Base-by-base conservation (phyloP, 768 basidiomycete genomes). In the Boletus coccyginus region DNA sequence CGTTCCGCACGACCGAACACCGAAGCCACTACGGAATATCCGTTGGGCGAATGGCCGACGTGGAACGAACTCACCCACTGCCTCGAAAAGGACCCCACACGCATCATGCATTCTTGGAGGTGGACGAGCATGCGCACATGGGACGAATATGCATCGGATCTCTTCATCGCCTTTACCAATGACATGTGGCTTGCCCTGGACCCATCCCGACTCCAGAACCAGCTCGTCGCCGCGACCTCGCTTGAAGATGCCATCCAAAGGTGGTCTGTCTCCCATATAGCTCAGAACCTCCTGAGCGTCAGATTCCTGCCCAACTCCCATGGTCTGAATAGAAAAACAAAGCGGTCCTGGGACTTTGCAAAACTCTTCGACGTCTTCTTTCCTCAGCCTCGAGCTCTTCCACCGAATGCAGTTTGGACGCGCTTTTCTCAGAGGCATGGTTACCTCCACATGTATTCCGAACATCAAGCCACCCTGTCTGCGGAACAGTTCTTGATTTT, bases 41-140 rank as follows among this genome's bases (percentile, higher is more conserved):
- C 57, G 6, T 43, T 58, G 0, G 47, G 47, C 2, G 52, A 58
- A 41, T 17, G 48, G 32, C 57, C 57, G 33, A 55, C 49, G 2
- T 58, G 57, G 57, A 33, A 51, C 8, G 53, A 51, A 7, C 45
- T 58, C 7, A 0, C 42, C n/a, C n/a, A 38, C 5, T 55, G 48
- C 13, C 45, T 58, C 3, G 44, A 58, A 0, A 58, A 4, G n/a
- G 7, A 58, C 33, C 53, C 57, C 0, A 32, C 16, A 0, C 10
- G 4, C 0, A 51, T 58, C 0, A 21, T 55, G 5, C 5, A 43
- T 0, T 9, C 17, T 10, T 55, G 38, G 42, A 47, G n/a, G 5
- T 55, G 53, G 53, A 42, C 7, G 38, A 7, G 14, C 13, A 12
- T 10, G 21, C 5, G 13, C 7, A 32, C n/a, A 0, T 58, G 48